Evolutionary conservation across 768 basidiomycete species (phyloP).

Genomic region (Botryobasidium botryosum): DNA sequence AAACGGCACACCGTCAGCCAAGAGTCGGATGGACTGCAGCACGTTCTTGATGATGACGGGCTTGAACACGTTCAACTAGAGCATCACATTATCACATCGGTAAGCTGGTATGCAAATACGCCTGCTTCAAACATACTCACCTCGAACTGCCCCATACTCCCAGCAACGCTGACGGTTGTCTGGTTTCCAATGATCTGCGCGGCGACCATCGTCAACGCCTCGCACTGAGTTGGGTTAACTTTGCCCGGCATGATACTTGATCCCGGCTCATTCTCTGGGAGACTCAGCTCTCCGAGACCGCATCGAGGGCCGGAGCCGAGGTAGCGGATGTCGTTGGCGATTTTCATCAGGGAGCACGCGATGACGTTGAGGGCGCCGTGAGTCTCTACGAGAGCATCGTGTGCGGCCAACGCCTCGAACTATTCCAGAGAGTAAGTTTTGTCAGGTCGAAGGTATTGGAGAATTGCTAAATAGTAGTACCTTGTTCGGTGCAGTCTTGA

Average conservation of each 20-base stretch:
- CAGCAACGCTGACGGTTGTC: conserved; percentile 78
- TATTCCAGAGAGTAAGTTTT: conserved; percentile 18
- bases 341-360: conserved; percentile 98
- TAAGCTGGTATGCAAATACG: not conserved
- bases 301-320: conserved; percentile 96
- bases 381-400: conserved; percentile 94
- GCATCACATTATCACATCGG: not conserved
- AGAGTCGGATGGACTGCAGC: conserved; percentile 81
- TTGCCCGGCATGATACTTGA: conserved; percentile 99
- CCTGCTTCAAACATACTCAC: conserved; percentile 25
- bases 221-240: conserved; percentile 98
- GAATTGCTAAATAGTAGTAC: too few relatives aligned
- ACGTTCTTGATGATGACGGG: conserved; percentile 98
- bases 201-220: conserved; percentile 96
- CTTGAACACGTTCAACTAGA: conserved; percentile 93
- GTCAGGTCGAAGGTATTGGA: not conserved
- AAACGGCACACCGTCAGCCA: conserved; percentile 66
- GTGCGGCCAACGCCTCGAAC: conserved; percentile 97
- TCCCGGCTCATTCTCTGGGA: conserved; percentile 98
- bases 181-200: conserved; percentile 99
- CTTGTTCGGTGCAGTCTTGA: conserved; percentile 98
- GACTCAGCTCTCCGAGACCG: conserved; percentile 81
- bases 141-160: conserved; percentile 95
- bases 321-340: conserved; percentile 97
- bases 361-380: conserved; percentile 93